Base-by-base conservation (phyloP, 108 stramenopile species). In the Hondaea fermentalgiana region DNA sequence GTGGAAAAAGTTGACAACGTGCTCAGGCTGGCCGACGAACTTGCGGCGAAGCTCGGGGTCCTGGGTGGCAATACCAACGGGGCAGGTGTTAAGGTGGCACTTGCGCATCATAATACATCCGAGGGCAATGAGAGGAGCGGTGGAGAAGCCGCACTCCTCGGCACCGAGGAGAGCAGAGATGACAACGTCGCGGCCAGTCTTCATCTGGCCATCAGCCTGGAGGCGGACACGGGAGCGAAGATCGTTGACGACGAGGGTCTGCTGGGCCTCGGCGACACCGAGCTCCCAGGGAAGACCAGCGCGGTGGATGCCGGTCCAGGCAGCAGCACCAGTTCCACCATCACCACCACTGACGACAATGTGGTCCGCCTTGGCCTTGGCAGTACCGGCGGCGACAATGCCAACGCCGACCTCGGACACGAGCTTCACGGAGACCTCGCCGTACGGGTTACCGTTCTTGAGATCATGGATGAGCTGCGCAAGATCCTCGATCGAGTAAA, bases 331-430 rank as follows among this genome's bases (percentile, higher is more conserved):
- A 43, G 97, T 98, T 87, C 97, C 97, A 87, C 97, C 97, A 88
- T 98, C 97, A 87, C 96, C 96, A 47, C 97, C 97, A 91, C 94
- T 94, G 89, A 98, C 95, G 19, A 94, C 93, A 90, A 98, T 96
- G 88, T 97, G 96, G 93, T 98, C 97, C 49, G 97, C 94, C 72
- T 97, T 95, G 60, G 97, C 97, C 93, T 98, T 98, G 8, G 96
- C 96, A n/a, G 97, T 97, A 89, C 97, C 97, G 64, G 97, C 97
- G 35, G 97, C 97, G 87, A 98, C 95, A 64, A 97, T 97, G 76
- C 97, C 97, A 10, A 98, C 96, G 60, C 98, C 98, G n/a, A 98
- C 98, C 93, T 98, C 98, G 72, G 97, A 97, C 49, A 99, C 98
- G 83, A 99, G 96, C 93, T 99, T 99, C n/a, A 98, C 97, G 35